Base-by-base conservation (phyloP, 805 yeast species). In the Lachancea dasiensis region DNA sequence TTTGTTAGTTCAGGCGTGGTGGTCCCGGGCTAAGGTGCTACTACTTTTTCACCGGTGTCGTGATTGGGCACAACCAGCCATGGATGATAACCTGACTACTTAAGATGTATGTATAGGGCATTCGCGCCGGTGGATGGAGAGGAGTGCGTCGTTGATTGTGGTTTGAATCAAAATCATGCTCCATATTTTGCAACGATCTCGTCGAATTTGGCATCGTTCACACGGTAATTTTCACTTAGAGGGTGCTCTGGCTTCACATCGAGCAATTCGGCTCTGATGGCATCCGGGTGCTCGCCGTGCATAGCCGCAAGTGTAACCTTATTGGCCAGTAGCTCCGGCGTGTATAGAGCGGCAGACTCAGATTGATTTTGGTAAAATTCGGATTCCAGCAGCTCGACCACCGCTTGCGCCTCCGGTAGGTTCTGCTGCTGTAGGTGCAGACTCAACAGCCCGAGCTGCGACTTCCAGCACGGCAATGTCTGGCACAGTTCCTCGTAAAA, bases 361-460 rank as follows among this genome's bases (percentile, higher is more conserved):
- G 58, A 49, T 31, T 61, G 61, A 8, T 62, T 49, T 13, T 57
- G 67, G 31, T 64, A 56, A 43, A 63, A 65, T n/a, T 67, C 63
- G n/a, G 74, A 69, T 23, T 66, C 52, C 28, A 75, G 61, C 35
- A 70, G 64, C 21, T 63, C 63, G 9, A 82, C 63, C 25, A 79
- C 67, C 45, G 84, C 85, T 42, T 73, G 72, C 7, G 95, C 89
- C 63, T 90, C 97, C 2, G 89, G 90, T 39, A 76, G 67, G 53
- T 89, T 83, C 35, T 79, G 76, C 57, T 86, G 73, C 64, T 85
- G 86, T 50, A 89, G 63, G 45, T 89, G 86, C 43, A 87, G 69
- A 8, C 79, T 81, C 30, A 86, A 72, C 52, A 86, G 75, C 27
- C 82, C 79, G 24, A 75, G 52, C 48, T 82, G 70, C 13, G 74